Percentiles rank a stretch among this genome's conserved stretches.
These are phyloP conservation scores for Globisporangium cederbergense DNA, from an alignment of 352 stramenopile species.

Conservation along the genomic window DNA sequence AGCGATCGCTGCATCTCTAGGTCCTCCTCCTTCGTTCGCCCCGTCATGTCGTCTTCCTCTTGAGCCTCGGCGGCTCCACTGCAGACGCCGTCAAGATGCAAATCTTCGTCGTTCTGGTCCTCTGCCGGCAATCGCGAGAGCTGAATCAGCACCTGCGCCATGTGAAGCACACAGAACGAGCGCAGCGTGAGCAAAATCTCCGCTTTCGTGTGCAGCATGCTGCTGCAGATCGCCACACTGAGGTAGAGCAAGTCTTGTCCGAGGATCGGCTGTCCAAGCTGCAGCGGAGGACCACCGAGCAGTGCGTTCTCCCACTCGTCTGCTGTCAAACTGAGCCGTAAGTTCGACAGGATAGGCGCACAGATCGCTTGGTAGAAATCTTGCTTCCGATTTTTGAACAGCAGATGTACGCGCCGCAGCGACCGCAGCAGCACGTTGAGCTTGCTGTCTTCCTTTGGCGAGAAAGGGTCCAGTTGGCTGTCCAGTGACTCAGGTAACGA, in stretches of 20 bases:
- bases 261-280: conserved; percentile 60
- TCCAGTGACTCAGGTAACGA: conserved; percentile 65
- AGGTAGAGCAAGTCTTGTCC: conserved; percentile 76
- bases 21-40: conserved; percentile 29
- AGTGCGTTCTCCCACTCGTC: conserved; percentile 56
- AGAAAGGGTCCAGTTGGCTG: conserved; percentile 61
- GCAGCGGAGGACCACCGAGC: conserved; percentile 38
- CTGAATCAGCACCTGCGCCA: conserved; percentile 76
- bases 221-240: conserved; percentile 71
- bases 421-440: conserved; percentile 66
- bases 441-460: conserved; percentile 76
- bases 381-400: conserved; percentile 49
- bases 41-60: conserved; percentile 15
- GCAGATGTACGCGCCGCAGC: conserved; percentile 46
- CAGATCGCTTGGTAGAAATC: conserved; percentile 55
- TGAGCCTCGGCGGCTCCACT: conserved; percentile 5
- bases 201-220: conserved; percentile 70
- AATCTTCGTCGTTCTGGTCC: conserved; percentile 46
- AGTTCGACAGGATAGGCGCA: conserved; percentile 38
- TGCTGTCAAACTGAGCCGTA: conserved; percentile 38
- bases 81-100: conserved; percentile 13
- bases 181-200: conserved; percentile 80
- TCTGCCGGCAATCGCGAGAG: conserved; percentile 50
- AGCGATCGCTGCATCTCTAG: conserved; percentile 37
- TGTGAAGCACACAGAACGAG: conserved; percentile 72